Percentiles rank a stretch among this genome's conserved stretches.
These are phyloP conservation scores for Houttuynia cordata DNA, from an alignment of 164 flowering plant species.

Conservation along the genomic window DNA sequence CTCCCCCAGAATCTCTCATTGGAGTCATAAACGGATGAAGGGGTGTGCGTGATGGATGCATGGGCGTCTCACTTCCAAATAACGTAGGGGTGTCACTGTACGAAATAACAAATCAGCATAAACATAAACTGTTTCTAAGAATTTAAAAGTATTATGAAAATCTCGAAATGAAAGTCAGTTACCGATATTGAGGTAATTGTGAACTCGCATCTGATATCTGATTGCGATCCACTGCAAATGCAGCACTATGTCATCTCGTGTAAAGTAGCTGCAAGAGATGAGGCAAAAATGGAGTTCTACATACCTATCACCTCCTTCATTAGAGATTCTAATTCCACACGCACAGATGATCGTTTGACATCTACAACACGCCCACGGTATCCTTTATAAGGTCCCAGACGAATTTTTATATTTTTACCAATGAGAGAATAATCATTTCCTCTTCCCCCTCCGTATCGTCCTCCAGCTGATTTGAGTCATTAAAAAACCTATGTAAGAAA, in stretches of 20 bases:
- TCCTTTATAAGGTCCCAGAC: conserved; percentile 82
- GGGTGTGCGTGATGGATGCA: conserved; percentile 97
- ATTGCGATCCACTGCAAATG: conserved; percentile 56
- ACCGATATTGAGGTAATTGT: conserved; percentile 66
- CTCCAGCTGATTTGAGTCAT: conserved; percentile 38
- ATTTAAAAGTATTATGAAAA: not conserved
- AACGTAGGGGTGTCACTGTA: conserved; percentile 52
- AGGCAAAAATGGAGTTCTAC: conserved; percentile 18
- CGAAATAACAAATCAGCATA: not conserved
- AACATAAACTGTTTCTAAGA: not conserved
- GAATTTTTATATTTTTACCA: conserved; percentile 62
- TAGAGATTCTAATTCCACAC: conserved; percentile 83
- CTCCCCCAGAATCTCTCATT: conserved; percentile 86
- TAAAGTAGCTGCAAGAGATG: not conserved
- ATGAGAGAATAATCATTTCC: conserved; percentile 48
- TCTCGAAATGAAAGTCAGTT: conserved; percentile 5
- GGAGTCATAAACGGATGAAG: conserved; percentile 89
- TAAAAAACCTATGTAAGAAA: not conserved
- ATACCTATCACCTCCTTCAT: conserved; percentile 90
- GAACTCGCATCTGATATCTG: conserved; percentile 54
- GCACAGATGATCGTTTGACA: conserved; percentile 52
- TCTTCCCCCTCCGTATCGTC: conserved; percentile 78
- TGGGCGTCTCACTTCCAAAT: conserved; percentile 88
- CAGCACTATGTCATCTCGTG: too few relatives aligned
- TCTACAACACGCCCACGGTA: conserved; percentile 84